These are phyloP conservation scores for Hygrocybe coccinea DNA, from an alignment of 768 basidiomycete genomes.

Conservation along the genomic window DNA sequence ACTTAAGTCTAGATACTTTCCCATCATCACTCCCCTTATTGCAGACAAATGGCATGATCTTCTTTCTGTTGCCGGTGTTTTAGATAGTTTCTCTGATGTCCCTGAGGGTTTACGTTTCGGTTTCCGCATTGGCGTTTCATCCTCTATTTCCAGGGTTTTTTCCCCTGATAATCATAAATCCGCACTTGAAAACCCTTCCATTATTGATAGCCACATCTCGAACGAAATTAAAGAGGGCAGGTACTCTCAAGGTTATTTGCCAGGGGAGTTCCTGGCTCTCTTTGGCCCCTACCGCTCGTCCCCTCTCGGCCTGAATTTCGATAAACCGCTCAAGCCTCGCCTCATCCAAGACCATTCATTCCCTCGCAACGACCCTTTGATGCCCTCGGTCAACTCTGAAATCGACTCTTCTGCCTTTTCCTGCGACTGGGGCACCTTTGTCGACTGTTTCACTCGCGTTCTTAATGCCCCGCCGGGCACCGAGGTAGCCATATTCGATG, in stretches of 20 bases:
- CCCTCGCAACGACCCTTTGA: slow-evolving; percentile 9
- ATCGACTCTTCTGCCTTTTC: neutral
- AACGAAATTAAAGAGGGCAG: slow-evolving; percentile 12
- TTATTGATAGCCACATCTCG: slow-evolving; percentile 8
- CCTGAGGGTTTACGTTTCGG: slow-evolving; percentile 15
- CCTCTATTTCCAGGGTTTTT: neutral
- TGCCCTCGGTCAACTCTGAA: slow-evolving; percentile 10
- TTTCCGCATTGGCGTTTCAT: slow-evolving; percentile 12
- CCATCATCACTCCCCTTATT: slow-evolving; percentile 16
- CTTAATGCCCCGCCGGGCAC: slow-evolving; percentile 17
- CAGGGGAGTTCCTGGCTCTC: slow-evolving; percentile 9
- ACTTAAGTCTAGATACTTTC: slow-evolving; percentile 4
- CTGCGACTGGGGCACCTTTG: slow-evolving; percentile 1
- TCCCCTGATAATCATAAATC: slow-evolving; percentile 2
- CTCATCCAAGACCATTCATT: slow-evolving; percentile 16
- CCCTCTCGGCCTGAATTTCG: slow-evolving; percentile 14
- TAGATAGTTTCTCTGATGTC: slow-evolving; percentile 14
- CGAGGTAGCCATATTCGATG: slow-evolving; percentile 16
- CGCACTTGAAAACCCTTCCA: neutral
- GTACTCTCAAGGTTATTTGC: slow-evolving; percentile 15
- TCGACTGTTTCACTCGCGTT: slow-evolving; percentile 10
- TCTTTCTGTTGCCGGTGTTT: slow-evolving; percentile 1
- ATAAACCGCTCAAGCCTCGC: slow-evolving; percentile 12
- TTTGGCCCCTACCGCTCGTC: slow-evolving; percentile 14
- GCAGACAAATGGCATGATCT: slow-evolving; percentile 13